Evolutionary conservation across 1,284 basidiomycete genomes (phyloP).

Genomic region (Leccinum griseonigrum): DNA sequence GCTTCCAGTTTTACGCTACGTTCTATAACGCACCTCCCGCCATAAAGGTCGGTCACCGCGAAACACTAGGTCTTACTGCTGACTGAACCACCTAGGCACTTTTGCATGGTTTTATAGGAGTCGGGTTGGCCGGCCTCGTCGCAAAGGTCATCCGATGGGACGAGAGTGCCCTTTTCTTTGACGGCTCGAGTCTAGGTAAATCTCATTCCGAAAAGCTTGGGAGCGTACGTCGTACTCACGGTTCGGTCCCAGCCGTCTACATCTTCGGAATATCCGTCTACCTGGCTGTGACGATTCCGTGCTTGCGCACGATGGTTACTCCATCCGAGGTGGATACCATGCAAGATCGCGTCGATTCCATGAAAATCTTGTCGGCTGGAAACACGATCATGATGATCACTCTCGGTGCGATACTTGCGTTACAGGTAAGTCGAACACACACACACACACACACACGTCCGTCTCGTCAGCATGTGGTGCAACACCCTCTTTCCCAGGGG

Average conservation of each 20-base stretch:
- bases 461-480: slow-evolving; percentile 1
- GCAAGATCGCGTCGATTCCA: slow-evolving; percentile 69
- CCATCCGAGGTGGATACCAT: slow-evolving; percentile 58
- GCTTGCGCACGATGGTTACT: slow-evolving; percentile 67
- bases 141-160: slow-evolving; percentile 83
- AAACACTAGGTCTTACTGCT: background rate
- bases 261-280: slow-evolving; percentile 77
- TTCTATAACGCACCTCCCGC: slow-evolving; percentile 89
- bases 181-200: slow-evolving; percentile 80
- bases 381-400: slow-evolving; percentile 78
- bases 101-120: slow-evolving; percentile 76
- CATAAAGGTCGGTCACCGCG: slow-evolving; percentile 64
- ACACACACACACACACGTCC: background rate
- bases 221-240: slow-evolving; percentile 11
- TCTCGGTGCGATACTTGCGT: slow-evolving; percentile 58
- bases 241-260: slow-evolving; percentile 55
- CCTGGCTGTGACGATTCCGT: slow-evolving; percentile 74
- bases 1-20: slow-evolving; percentile 83
- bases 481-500: slow-evolving; percentile 11
- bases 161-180: slow-evolving; percentile 90
- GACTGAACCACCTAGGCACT: slow-evolving; percentile 53
- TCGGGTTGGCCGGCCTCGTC: slow-evolving; percentile 71
- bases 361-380: slow-evolving; percentile 78
- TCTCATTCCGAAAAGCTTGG: background rate
- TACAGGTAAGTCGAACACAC: slow-evolving; percentile 57